Base-by-base conservation (phyloP, 1,284 basidiomycete genomes). In the Trichosporon faecale region DNA sequence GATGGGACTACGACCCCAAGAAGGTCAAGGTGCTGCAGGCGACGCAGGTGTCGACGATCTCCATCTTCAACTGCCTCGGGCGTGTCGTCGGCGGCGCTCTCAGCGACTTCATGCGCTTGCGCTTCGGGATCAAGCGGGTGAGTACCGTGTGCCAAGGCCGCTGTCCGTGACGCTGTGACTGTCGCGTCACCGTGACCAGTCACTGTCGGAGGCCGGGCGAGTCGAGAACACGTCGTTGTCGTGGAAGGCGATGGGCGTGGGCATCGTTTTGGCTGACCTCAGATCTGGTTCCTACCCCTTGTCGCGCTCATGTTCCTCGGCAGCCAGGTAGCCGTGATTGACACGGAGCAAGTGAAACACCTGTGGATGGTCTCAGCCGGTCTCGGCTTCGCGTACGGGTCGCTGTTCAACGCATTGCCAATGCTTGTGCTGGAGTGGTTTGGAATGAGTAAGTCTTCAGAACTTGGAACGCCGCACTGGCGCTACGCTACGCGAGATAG, bases 381-480 rank as follows among this genome's bases (percentile, higher is more conserved):
- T 16, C 85, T 92, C 0, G 92, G 91, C 0, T 77, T 92, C 6
- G 88, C 90, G 0, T 93, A 95, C 74, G 93, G 93, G 1, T 87
- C 88, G 31, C 84, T 92, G 67, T 95, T 93, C 76, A 92, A 92
- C 4, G 84, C 91, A 16, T 86, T 88, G 76, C 92, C 93, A 0
- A 90, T 90, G 37, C 86, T 95, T 29, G 86, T 88, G 35, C 88
- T 95, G 29, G 94, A 95, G 76, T 94, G 91, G 91, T 95, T 95
- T 75, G 93, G 94, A 6, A 85, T 94, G 79, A 84, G 90, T 88
- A 72, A 75, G 88, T 86, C 12, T 3, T 9, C 37, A 27, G n/a
- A 6, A 37, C 23, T n/a, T 4, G 4, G 33, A 4, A 33, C 35
- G 14, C 35, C 35, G 35, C 35, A 37, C 35, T 37, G 35, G 35